These are phyloP conservation scores for Auriculariales sp. DNA, from an alignment of 768 basidiomycete species.

Conservation along the genomic window DNA sequence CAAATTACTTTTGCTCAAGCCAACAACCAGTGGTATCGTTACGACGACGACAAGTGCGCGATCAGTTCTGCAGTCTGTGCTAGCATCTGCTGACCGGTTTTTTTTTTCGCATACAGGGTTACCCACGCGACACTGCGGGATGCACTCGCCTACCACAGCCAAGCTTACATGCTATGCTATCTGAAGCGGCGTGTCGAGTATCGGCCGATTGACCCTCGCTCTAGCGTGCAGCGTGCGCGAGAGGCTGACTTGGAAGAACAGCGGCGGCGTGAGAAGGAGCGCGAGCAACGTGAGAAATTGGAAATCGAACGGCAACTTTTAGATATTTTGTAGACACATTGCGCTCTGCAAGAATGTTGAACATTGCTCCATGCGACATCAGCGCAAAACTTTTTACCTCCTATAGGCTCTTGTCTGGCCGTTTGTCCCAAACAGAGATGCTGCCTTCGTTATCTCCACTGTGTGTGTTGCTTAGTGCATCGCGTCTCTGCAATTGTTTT, in stretches of 20 bases:
- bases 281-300: neutral
- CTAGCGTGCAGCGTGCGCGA: conserved; percentile 49
- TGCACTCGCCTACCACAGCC: conserved; percentile 44
- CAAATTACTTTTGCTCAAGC: neutral
- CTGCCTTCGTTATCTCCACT: too few relatives aligned
- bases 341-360: too few relatives aligned
- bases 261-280: conserved; percentile 36
- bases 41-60: conserved; percentile 83
- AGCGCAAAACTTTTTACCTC: too few relatives aligned
- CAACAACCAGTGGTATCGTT: conserved; percentile 93
- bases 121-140: conserved; percentile 51
- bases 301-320: neutral
- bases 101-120: conserved; percentile 31
- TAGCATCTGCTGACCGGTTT: conserved; percentile 2
- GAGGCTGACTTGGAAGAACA: conserved; percentile 54
- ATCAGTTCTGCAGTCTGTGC: conserved; percentile 3
- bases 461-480: too few relatives aligned
- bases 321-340: too few relatives aligned
- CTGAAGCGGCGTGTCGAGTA: conserved; percentile 83
- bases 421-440: too few relatives aligned
- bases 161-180: conserved; percentile 90
- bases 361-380: too few relatives aligned
- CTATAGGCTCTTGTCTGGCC: too few relatives aligned
- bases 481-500: too few relatives aligned
- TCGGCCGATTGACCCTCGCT: conserved; percentile 43